Conservation (phyloP, 345 rosid species). For the Corchorus olitorius region DNA sequence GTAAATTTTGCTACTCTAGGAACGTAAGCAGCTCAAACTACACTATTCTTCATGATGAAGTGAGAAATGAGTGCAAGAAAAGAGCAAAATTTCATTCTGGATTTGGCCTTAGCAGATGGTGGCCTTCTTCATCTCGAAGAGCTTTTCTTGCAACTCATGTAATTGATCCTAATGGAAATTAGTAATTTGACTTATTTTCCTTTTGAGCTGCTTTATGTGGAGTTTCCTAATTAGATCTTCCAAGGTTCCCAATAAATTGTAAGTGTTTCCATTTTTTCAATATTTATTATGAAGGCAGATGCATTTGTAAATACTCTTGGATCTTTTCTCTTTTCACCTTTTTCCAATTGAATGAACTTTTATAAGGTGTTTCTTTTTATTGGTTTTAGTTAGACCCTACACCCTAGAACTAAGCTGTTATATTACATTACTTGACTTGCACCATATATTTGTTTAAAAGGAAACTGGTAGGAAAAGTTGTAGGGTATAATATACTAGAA, state of each 20-base stretch:
- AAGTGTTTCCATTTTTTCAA: neutral
- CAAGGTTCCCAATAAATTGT: constrained; percentile 24
- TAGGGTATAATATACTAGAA: neutral
- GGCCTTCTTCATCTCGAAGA: constrained; percentile 22
- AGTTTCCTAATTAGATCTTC: constrained; percentile 2
- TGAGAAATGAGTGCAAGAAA: constrained; percentile 34
- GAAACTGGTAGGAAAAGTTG: neutral
- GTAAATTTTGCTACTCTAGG: constrained; percentile 65
- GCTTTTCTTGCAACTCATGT: constrained; percentile 24
- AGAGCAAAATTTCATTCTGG: constrained; percentile 4
- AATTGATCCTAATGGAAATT: constrained; percentile 14
- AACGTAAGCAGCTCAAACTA: constrained; percentile 82
- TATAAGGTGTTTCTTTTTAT: neutral
- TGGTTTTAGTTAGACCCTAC: neutral
- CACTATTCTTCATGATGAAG: constrained; percentile 57
- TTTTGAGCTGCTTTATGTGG: neutral
- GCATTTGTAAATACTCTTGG: neutral
- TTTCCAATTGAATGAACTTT: neutral
- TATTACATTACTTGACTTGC: neutral
- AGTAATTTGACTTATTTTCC: neutral
- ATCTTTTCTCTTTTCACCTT: neutral
- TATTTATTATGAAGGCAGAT: constrained; percentile 1
- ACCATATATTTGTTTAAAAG: neutral
- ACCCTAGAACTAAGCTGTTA: neutral
- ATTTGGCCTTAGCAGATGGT: constrained; percentile 8